Base-by-base conservation (phyloP, 2,329 filamentous ascomycete genomes). In the Pseudogymnoascus sp. region DNA sequence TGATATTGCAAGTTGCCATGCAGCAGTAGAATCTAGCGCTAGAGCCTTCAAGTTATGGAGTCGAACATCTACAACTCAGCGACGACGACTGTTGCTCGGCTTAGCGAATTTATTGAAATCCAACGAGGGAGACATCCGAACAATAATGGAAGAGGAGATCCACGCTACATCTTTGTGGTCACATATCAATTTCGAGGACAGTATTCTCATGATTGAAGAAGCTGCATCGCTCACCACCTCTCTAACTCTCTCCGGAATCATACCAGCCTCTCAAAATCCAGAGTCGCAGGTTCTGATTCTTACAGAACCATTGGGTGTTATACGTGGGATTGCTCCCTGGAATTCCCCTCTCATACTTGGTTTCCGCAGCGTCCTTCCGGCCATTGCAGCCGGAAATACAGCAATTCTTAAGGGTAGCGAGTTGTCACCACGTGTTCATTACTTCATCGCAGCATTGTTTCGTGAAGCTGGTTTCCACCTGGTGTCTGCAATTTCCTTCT, bases 401-500 rank as follows among this genome's bases (percentile, higher is more conserved):
- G 69, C 65, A 2, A 67, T 75, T 28, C 66, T 75, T 4, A 71
- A 75, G 65, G 74, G 70, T 0, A 73, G 71, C 0, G 76, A 78
- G 63, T 63, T 75, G 1, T 67, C 65, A 2, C 76, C 75, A 0
- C 66, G 69, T 6, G 70, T 67, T 0, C 70, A 74, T 50, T 75
- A 71, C 44, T 65, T 70, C 1, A 67, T 81, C 2, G 75, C 69
- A 0, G 67, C 71, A 7, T 66, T 76, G 1, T 76, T 78, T 46
- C 70, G 70, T 1, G 73, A 78, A 8, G 78, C 78, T 1, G 79
- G 79, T 0, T 70, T 79, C 1, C 79, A 0, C 62, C 71, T 0
- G 79, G 78, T 1, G 73, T 73, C 10, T 62, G 78, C 5, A 81
- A 81, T 65, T 66, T 75, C 14, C 59, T 81, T 5, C 66, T 73